phyloP scores from a whole-genome alignment of 129 eudicot genomes.

The Gnaphalium uliginosum region DNA sequence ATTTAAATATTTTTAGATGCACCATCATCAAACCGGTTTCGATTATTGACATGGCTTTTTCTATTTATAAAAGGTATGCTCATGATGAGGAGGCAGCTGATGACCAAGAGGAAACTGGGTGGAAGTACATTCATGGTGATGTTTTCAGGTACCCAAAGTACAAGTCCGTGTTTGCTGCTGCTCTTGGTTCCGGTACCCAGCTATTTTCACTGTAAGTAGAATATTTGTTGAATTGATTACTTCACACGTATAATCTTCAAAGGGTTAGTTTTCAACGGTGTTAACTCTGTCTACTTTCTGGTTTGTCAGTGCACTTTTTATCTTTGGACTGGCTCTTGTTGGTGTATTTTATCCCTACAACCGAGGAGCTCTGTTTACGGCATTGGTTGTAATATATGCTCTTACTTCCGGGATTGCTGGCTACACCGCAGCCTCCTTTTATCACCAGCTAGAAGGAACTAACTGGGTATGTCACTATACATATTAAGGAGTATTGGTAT shows the following conservation, averaged over 20 bases:
- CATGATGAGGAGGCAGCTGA: background rate
- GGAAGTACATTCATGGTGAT: constrained; percentile 10
- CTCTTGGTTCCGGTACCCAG: constrained; percentile 62
- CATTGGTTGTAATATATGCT: background rate
- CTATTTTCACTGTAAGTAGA: constrained; percentile 47
- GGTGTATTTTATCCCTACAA: background rate
- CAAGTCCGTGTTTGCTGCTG: constrained; percentile 57
- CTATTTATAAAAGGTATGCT: constrained; percentile 13
- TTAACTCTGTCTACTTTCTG: no score
- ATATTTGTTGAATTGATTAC: no score
- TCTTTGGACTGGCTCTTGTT: background rate
- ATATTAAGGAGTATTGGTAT: background rate
- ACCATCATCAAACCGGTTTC: no score
- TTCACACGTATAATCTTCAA: no score
- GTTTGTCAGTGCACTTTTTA: no score
- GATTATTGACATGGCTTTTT: no score
- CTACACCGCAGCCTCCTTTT: background rate
- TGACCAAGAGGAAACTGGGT: background rate
- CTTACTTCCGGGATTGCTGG: background rate
- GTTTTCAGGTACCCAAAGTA: constrained; percentile 55
- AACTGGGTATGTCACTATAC: background rate
- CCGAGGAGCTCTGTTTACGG: background rate
- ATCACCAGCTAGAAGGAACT: background rate
- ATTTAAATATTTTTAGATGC: no score
- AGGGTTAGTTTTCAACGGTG: no score